These are phyloP conservation scores for Amaranthus cruentus DNA, from an alignment of 148 eudicot species.

Conservation along the genomic window DNA sequence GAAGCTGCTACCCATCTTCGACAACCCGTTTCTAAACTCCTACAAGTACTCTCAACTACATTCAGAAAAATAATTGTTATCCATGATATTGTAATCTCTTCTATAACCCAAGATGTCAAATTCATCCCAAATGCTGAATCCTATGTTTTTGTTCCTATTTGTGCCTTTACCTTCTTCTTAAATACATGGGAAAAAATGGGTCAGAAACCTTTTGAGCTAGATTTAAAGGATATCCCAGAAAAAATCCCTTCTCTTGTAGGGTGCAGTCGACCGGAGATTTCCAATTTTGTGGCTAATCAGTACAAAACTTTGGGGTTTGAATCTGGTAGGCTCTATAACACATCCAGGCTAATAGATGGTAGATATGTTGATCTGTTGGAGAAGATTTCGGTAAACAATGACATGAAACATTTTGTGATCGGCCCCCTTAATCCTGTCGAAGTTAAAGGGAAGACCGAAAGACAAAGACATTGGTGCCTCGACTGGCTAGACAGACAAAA, in stretches of 20 bases:
- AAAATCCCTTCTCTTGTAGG: slow-evolving; percentile 27
- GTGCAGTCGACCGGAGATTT: slow-evolving; percentile 18
- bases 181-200: slow-evolving; percentile 20
- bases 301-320: not conserved
- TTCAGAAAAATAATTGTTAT: slow-evolving; percentile 18
- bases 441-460: not conserved
- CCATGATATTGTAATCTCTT: slow-evolving; percentile 20
- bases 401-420: slow-evolving; percentile 17
- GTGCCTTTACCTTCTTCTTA: slow-evolving; percentile 17
- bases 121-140: slow-evolving; percentile 23
- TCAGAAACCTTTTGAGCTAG: slow-evolving; percentile 23
- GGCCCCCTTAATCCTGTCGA: slow-evolving; percentile 29
- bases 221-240: slow-evolving; percentile 7
- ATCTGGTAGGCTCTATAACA: slow-evolving; percentile 32
- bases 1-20: slow-evolving; percentile 19
- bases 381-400: not conserved
- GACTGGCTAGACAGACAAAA: slow-evolving; percentile 29
- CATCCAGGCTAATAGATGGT: slow-evolving; percentile 32
- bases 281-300: slow-evolving; percentile 12
- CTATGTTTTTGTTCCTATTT: slow-evolving; percentile 11
- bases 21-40: slow-evolving; percentile 18
- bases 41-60: slow-evolving; percentile 17
- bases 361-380: slow-evolving; percentile 24
- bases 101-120: slow-evolving; percentile 26
- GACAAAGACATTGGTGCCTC: slow-evolving; percentile 15